Conservation (phyloP, 2,329 filamentous ascomycete species). For the Aspergillus sergii region DNA sequence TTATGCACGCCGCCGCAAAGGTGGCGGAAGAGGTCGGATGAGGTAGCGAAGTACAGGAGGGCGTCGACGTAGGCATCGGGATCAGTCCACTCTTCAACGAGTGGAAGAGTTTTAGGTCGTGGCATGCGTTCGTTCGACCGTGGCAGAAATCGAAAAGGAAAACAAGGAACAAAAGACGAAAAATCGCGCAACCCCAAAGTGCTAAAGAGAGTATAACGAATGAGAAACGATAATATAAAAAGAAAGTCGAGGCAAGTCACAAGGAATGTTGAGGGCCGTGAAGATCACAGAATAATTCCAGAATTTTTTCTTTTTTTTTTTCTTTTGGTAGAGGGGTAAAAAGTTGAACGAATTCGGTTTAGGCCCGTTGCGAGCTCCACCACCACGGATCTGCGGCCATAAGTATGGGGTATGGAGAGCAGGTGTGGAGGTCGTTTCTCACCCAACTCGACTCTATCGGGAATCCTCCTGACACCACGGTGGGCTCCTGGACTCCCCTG, state of each 20-base stretch:
- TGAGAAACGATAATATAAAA: background rate
- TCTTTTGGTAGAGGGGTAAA: conserved; percentile 1
- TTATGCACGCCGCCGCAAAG: conserved; percentile 98
- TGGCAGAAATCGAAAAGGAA: background rate
- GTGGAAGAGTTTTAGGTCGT: conserved; percentile 62
- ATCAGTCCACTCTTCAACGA: conserved; percentile 68
- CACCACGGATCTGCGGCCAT: background rate
- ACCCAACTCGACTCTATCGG: background rate
- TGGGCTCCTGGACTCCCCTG: background rate
- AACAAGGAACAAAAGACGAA: background rate
- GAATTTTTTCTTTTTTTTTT: conserved; percentile 5
- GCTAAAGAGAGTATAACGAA: background rate
- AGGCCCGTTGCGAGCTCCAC: conserved; percentile 1
- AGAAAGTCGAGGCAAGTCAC: background rate
- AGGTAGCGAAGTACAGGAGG: conserved; percentile 74
- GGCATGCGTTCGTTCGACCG: conserved; percentile 42
- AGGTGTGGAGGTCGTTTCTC: conserved; percentile 6
- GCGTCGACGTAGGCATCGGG: conserved; percentile 77
- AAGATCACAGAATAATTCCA: background rate
- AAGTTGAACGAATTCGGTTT: background rate
- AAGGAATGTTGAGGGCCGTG: background rate
- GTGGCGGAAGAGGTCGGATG: conserved; percentile 76
- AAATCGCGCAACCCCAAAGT: background rate
- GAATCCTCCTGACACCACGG: background rate
- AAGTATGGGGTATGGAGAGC: conserved; percentile 3